Evolutionary conservation across 73 alveolate genomes (phyloP).

Genomic region (Diophrys sp.): DNA sequence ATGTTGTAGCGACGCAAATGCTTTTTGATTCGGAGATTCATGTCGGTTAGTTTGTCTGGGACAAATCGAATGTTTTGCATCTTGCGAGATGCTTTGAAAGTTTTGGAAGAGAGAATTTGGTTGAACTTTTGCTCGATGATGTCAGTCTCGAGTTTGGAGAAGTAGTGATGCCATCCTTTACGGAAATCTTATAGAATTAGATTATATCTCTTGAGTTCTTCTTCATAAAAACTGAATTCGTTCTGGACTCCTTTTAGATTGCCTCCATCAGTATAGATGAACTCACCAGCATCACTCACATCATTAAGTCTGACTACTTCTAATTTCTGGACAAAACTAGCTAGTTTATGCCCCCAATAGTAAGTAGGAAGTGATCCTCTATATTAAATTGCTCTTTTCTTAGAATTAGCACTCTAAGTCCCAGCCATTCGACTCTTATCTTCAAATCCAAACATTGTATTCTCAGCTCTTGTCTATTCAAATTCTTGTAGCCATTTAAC

Average conservation of each 20-base stretch:
- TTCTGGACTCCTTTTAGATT: conserved; percentile 18
- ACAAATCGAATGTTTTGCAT: conserved; percentile 17
- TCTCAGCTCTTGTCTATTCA: not conserved
- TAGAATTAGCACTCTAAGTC: not conserved
- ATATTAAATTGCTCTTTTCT: not conserved
- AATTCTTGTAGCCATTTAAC: not conserved
- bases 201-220: conserved; percentile 17
- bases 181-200: conserved; percentile 21
- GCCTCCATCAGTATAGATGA: conserved; percentile 4
- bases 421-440: no score
- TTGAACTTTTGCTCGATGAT: conserved; percentile 20
- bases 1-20: not conserved
- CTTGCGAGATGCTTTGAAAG: conserved; percentile 31
- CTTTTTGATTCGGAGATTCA: conserved; percentile 21
- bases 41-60: conserved; percentile 36
- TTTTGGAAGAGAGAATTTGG: conserved; percentile 8
- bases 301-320: conserved; percentile 9
- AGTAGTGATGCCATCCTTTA: conserved; percentile 46
- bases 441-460: not conserved
- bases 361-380: conserved; percentile 37
- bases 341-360: conserved; percentile 40
- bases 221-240: conserved; percentile 7
- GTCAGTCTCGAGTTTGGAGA: conserved; percentile 20
- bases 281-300: not conserved
- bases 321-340: conserved; percentile 12